Conservation (phyloP, 495 filamentous ascomycete genomes). For the Aspergillus funiculosus region DNA sequence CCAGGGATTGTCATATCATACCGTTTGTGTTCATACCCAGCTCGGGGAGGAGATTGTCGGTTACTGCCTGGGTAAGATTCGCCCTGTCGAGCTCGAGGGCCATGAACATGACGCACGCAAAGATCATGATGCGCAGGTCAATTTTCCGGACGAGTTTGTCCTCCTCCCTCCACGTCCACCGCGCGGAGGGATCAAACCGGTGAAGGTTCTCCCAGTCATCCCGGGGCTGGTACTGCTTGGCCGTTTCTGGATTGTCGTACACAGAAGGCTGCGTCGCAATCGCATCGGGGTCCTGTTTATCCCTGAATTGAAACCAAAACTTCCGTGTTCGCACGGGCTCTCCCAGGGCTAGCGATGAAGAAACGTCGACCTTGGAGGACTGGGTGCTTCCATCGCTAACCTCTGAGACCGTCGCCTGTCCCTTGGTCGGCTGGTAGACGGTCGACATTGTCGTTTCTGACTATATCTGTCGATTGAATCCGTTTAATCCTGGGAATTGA, state of each 20-base stretch:
- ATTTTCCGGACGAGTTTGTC: conserved; percentile 12
- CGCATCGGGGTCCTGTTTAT: conserved; percentile 36
- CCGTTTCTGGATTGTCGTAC: conserved; percentile 45
- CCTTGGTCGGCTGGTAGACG: conserved; percentile 7
- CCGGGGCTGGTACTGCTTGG: conserved; percentile 46
- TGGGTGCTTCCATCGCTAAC: background rate
- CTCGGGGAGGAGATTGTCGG: conserved; percentile 51
- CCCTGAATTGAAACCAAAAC: conserved; percentile 27
- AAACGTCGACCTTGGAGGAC: background rate
- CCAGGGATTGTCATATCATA: conserved; percentile 50
- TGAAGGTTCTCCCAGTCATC: conserved; percentile 44
- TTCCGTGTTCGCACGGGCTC: conserved; percentile 15
- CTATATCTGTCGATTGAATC: background rate
- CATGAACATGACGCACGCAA: conserved; percentile 54
- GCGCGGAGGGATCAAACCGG: background rate
- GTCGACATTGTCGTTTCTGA: background rate
- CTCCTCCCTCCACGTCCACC: conserved; percentile 4
- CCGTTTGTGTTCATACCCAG: conserved; percentile 48
- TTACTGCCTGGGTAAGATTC: conserved; percentile 50
- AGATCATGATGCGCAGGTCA: conserved; percentile 33
- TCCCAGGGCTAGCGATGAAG: conserved; percentile 12
- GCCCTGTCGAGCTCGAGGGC: conserved; percentile 52
- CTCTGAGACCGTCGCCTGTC: conserved; percentile 1
- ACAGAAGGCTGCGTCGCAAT: conserved; percentile 54
- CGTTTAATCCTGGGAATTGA: background rate